Base-by-base conservation (phyloP, 371 early-diverging fungal species). In the Rhizopus sp. region DNA sequence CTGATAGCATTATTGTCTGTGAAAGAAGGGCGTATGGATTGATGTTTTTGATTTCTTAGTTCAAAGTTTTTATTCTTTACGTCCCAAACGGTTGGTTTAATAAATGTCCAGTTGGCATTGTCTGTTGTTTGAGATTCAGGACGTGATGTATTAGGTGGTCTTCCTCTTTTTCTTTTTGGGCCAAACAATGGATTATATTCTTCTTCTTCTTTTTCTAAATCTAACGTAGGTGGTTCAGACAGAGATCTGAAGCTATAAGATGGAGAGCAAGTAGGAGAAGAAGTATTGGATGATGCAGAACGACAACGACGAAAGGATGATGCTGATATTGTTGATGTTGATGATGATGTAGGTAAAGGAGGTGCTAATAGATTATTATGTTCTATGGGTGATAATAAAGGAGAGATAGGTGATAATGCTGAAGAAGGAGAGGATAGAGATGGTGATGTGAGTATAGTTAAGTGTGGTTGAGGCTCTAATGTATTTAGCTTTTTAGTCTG, bases 131-230 rank as follows among this genome's bases (percentile, higher is more conserved):
- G 45, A 6, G 55, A 13, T 42, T 55, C 66, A 15, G 69, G 69
- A 8, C 70, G 63, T 16, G 66, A 51, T 29, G 69, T 61, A 59
- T 72, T 74, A 40, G 75, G 71, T 9, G 78, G 78, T 34, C 78
- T 60, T 7, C 78, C 78, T 56, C 78, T 64, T 59, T 71, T 72
- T 39, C 75, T 62, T 47, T 71, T 70, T 33, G 59, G 53, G 6
- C 58, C 58, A 54, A 63, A 63, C 23, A 63, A 37, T 16, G 63
- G 58, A 39, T 53, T 48, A 32, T 15, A 33, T 40, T 49, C 31
- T 16, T 47, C 52, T 8, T 41, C 32, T 16, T 50, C 59, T 9
- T 61, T 55, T 12, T 41, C 53, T 55, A 40, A 60, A 47, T 47
- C 59, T 38, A 31, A 57, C 48, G n/a, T 63, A 59, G 34, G 45